Base-by-base conservation (phyloP, 1,284 basidiomycete species). In the Cryptococcus sp. region DNA sequence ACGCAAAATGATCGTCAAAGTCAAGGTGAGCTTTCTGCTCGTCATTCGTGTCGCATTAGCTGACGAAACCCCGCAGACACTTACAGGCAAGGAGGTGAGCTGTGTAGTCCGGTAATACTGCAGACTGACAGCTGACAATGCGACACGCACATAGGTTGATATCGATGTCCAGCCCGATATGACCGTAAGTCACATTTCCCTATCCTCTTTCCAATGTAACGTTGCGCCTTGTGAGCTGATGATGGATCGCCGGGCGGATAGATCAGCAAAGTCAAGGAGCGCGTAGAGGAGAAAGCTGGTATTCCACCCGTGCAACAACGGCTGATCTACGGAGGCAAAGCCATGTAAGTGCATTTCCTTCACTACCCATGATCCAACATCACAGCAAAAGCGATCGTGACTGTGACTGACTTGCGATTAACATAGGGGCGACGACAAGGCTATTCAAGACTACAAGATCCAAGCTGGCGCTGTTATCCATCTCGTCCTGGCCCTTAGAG, bases 251-350 rank as follows among this genome's bases (percentile, higher is more conserved):
- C 29, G 8, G 29, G 29, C 13, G 13, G 13, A 44, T 67, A 96
- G 94, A 93, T 97, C 75, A 83, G 86, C 48, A 87, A 92, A 67
- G 95, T 99, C 81, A 99, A 99, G 82, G 94, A 97, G 83, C 90
- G 92, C 77, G 93, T 99, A 34, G 96, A 99, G 78, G 95, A 98
- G 81, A 96, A 99, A 80, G 95, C 94, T 43, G 96, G 95, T 70
- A 96, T 99, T 50, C 96, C 96, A 17, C 95, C 96, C 60, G 90
- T 85, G 41, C 96, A 99, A 79, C 96, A 99, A 78, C 86, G 96
- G 59, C 80, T 99, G 69, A 99, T 99, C 77, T 98, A 90, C 77
- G 81, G 86, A 70, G 96, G 96, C 46, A 87, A 95, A 77, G 95
- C 97, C 74, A 89, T 99, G 96, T 97, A 70, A 76, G 92, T n/a